These are phyloP conservation scores for Fusarium coffeatum DNA, from an alignment of 2,329 filamentous ascomycete genomes.

Conservation along the genomic window DNA sequence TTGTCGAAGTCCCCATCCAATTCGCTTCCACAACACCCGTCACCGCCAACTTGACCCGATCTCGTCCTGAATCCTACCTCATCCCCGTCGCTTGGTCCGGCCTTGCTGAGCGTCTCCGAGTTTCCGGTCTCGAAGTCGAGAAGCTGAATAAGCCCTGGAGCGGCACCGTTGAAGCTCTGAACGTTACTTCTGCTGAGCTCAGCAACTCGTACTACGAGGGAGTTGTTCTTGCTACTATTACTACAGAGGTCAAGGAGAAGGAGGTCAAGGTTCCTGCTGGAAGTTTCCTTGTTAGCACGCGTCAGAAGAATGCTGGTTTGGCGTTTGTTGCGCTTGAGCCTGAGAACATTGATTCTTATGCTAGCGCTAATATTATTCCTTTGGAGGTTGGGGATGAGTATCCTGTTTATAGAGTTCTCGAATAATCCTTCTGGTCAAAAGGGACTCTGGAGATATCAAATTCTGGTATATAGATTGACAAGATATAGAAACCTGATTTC, in stretches of 20 bases:
- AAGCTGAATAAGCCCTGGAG: slow-evolving; percentile 37
- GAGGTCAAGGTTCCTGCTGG: slow-evolving; percentile 45
- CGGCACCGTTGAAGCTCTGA: slow-evolving; percentile 47
- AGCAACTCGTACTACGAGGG: slow-evolving; percentile 46
- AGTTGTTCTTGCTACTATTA: slow-evolving; percentile 38
- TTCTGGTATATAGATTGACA: not conserved
- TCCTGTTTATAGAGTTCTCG: slow-evolving; percentile 44
- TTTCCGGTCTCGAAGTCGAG: slow-evolving; percentile 44
- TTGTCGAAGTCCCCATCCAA: slow-evolving; percentile 45
- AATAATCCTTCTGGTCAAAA: accelerated
- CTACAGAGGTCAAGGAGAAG: slow-evolving; percentile 27
- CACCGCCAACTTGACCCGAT: slow-evolving; percentile 45
- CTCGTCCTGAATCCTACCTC: slow-evolving; percentile 48
- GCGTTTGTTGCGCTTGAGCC: slow-evolving; percentile 49
- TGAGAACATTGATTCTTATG: slow-evolving; percentile 51
- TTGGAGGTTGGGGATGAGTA: slow-evolving; percentile 48
- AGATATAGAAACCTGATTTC: not conserved
- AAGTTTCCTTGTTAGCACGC: slow-evolving; percentile 49
- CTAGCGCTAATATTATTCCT: slow-evolving; percentile 48
- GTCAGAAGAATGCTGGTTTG: slow-evolving; percentile 49
- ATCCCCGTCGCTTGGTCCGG: slow-evolving; percentile 48
- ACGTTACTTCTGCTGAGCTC: slow-evolving; percentile 39
- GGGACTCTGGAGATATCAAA: not conserved
- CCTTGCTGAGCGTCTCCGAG: slow-evolving; percentile 43
- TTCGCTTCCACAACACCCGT: slow-evolving; percentile 49